phyloP scores from a whole-genome alignment of 345 rosid species.

The Isatis tinctoria region DNA sequence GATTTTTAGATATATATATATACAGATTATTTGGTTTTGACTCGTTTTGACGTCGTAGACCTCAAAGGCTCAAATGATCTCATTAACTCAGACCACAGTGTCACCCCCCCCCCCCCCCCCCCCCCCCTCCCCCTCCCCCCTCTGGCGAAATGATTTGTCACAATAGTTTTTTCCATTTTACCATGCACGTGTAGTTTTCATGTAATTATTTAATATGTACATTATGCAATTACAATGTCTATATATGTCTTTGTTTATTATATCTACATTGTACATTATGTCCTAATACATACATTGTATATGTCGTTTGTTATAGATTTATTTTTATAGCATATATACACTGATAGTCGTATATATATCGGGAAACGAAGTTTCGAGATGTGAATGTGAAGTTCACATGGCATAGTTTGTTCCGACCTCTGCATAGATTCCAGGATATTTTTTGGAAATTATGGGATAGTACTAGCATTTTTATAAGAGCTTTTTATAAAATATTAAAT shows the following conservation, averaged over 20 bases:
- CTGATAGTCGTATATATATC: background rate
- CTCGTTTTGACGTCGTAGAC: constrained; percentile 11
- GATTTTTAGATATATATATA: background rate
- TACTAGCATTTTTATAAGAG: background rate
- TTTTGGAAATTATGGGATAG: background rate
- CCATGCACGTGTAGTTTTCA: constrained; percentile 20
- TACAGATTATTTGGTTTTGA: background rate
- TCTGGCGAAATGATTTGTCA: background rate
- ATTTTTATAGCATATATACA: background rate
- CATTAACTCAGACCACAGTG: background rate
- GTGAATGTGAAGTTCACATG: constrained; percentile 31
- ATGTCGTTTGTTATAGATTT: background rate
- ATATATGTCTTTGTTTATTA: background rate
- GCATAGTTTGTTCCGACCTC: constrained; percentile 5
- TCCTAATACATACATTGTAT: too few relatives aligned
- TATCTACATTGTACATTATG: background rate
- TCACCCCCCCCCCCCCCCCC: too few relatives aligned
- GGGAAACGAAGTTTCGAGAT: constrained; percentile 16
- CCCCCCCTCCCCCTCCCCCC: too few relatives aligned
- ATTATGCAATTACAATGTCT: background rate
- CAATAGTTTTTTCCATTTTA: background rate
- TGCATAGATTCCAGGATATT: constrained; percentile 2
- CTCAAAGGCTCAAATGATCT: too few relatives aligned
- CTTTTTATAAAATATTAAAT: background rate
- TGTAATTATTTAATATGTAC: background rate